Base-by-base conservation (phyloP, 352 stramenopile species). In the Phytophthora kernoviae region DNA sequence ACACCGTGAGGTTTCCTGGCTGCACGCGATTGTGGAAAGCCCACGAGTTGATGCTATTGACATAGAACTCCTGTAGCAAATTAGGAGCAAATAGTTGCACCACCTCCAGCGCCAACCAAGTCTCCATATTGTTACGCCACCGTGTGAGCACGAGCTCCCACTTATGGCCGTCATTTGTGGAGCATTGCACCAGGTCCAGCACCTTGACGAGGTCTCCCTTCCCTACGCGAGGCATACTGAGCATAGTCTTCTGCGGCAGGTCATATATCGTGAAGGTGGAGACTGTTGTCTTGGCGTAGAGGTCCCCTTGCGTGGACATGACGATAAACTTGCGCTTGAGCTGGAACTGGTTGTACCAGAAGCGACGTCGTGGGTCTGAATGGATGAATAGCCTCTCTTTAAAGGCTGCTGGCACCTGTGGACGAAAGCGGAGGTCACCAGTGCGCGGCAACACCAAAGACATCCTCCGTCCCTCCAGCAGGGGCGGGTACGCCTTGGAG, bases 11-110 rank as follows among this genome's bases (percentile, higher is more conserved):
- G 30, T 68, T 88, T 9, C 66, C 51, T 1, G 64, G 58, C 24
- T 73, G 60, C 22, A 91, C 54, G 27, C 83, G 81, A 20, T 67
- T 50, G 32, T 73, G 67, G 39, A 90, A 83, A 5, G 53, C 68
- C 83, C 83, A 93, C 33, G 83, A 93, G 57, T 93, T 93, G 58
- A 90, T 76, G 22, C 62, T 86, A 49, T 84, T 89, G 39, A 91
- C 81, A 45, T 89, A 93, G 54, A 93, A 90, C 49, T 84, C 75
- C 49, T 93, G 80, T 42, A 93, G 55, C 41, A 90, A 47, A 9
- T 79, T 54, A 14, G 68, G 32, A 6, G 75, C 68, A 22, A 65
- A 69, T 21, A 65, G 43, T 41, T 82, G 70, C 52, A 89, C 69
- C 24, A 88, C 63, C 43, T 90, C 79, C 5, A 88, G 62, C 4